Percentiles rank a stretch among this genome's conserved stretches.
Evolutionary conservation across 176 grass and related monocot genomes (phyloP).

Genomic region (Elaeis guineensis): DNA sequence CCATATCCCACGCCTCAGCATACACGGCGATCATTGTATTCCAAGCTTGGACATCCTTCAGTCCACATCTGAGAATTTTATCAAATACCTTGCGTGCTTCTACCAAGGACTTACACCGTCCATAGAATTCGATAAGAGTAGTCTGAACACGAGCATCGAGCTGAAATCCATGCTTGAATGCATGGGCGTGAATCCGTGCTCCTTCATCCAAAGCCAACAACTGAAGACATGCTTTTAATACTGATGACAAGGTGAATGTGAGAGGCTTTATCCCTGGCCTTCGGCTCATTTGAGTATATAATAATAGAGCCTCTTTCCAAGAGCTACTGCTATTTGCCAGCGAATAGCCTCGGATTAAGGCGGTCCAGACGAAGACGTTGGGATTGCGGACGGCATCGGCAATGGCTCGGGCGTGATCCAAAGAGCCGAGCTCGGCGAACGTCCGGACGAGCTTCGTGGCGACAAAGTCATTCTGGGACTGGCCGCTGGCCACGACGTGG

Average conservation of each 20-base stretch:
- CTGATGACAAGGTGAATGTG: slow-evolving; percentile 32
- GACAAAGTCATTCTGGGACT: slow-evolving; percentile 26
- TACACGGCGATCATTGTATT: slow-evolving; percentile 32
- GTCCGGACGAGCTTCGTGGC: slow-evolving; percentile 33
- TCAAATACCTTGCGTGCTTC: slow-evolving; percentile 27
- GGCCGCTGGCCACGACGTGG: slow-evolving; percentile 24
- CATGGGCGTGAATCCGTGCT: slow-evolving; percentile 25
- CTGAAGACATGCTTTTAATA: slow-evolving; percentile 20
- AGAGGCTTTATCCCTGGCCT: slow-evolving; percentile 20
- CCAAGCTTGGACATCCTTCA: slow-evolving; percentile 28
- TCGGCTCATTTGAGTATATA: slow-evolving; percentile 28
- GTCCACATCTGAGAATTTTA: not conserved
- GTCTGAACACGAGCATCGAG: slow-evolving; percentile 29
- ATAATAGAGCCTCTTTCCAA: slow-evolving; percentile 15
- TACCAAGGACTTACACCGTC: slow-evolving; percentile 18
- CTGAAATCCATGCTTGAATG: slow-evolving; percentile 27
- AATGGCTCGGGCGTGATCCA: slow-evolving; percentile 22
- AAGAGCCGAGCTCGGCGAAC: slow-evolving; percentile 23
- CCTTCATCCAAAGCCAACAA: slow-evolving; percentile 23
- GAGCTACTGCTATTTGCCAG: not conserved
- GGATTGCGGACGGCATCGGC: slow-evolving; percentile 10
- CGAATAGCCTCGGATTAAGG: slow-evolving; percentile 29
- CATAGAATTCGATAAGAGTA: slow-evolving; percentile 27
- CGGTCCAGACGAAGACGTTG: slow-evolving; percentile 39
- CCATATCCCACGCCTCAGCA: slow-evolving; percentile 17